These are phyloP conservation scores for Aspergillus unguis DNA, from an alignment of 2,329 filamentous ascomycete species.

Conservation along the genomic window DNA sequence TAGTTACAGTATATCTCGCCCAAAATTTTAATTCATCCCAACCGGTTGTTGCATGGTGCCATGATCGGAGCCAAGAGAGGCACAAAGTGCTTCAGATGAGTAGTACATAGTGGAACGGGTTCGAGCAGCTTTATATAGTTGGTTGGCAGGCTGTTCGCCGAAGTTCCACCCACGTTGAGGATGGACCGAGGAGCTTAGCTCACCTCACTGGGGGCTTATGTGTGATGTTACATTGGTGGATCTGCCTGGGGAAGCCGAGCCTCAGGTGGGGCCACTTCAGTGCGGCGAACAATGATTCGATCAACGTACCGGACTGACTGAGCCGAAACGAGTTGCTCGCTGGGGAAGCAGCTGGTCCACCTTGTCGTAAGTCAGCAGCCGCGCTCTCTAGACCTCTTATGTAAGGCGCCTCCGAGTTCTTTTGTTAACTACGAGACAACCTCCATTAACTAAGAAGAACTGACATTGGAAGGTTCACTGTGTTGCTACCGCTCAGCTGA, in stretches of 20 bases:
- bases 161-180: neutral
- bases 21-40: neutral
- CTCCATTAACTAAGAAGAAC: no score
- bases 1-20: neutral
- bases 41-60: slow-evolving; percentile 3
- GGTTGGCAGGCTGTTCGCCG: neutral
- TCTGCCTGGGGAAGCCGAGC: slow-evolving; percentile 3
- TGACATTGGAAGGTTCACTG: no score
- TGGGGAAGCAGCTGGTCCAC: slow-evolving; percentile 2
- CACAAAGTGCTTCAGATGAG: neutral
- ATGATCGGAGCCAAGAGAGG: slow-evolving; percentile 2
- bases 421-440: slow-evolving; percentile 2
- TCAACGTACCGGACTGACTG: neutral
- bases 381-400: neutral
- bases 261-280: slow-evolving; percentile 4
- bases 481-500: slow-evolving; percentile 1
- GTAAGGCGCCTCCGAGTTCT: neutral
- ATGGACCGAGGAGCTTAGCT: neutral
- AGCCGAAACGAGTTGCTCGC: slow-evolving; percentile 3
- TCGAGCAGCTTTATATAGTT: slow-evolving; percentile 2
- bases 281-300: slow-evolving; percentile 7
- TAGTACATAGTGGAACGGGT: neutral
- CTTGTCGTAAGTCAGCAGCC: neutral
- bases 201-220: neutral
- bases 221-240: neutral